Base-by-base conservation (phyloP, 495 filamentous ascomycete genomes). In the Penicillium egyptiacum region DNA sequence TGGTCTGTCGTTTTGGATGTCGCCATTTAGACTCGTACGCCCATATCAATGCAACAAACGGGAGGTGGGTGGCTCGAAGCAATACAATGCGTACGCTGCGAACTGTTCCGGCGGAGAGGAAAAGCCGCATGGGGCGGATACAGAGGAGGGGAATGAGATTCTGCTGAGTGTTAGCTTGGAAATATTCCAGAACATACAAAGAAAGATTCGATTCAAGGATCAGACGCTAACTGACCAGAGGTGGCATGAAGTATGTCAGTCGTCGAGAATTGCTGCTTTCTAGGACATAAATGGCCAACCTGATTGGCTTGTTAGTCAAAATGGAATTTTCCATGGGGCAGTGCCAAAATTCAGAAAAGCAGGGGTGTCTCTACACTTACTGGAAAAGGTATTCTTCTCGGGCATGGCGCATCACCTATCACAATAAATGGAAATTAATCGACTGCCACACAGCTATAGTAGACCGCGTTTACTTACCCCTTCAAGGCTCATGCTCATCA, bases 401-500 rank as follows among this genome's bases (percentile, higher is more conserved):
- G 17, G 79, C 80, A 69, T 82, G 80, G 26, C 71, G 65, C 80
- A 82, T 81, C n/a, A 81, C 81, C 88, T 88, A 57, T 47, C 50
- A 60, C 16, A 43, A 23, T 30, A 16, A 50, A 5, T 14, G 23
- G 42, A 31, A 31, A 48, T 61, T 44, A 64, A 47, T 22, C 19
- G 19, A 9, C 22, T 37, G 30, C 28, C 40, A 30, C 20, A n/a
- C 45, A 39, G 9, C 33, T 39, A 39, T n/a, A 25, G 8, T 19
- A 19, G 5, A 33, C 10, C 28, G 9, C 33, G 3, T 49, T 37
- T 25, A 76, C 87, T 77, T 68, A 97, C 91, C 68, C 89, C 90
- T 40, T 86, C 89, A 62, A 96, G 84, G 66, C 86, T 91, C 78
- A 95, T 92, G 62, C 89, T 93, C 60, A 97, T 84, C 72, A 97